Evolutionary conservation across 257 asterid genomes (phyloP).

Genomic region (Verbena officinalis): DNA sequence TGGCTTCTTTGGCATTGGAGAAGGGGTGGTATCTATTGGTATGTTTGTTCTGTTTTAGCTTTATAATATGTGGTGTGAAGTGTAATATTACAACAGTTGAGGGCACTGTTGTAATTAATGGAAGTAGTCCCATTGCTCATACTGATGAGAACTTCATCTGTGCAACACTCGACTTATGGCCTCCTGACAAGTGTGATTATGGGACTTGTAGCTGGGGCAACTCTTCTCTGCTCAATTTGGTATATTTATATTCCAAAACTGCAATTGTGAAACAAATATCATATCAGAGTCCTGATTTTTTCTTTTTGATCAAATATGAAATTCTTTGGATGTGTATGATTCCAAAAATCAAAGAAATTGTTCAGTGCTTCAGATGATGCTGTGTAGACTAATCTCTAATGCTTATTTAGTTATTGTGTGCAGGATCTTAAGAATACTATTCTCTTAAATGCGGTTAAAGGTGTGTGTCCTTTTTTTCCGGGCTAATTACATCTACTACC

Average conservation of each 20-base stretch:
- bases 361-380: too few relatives aligned
- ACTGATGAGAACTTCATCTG: constrained; percentile 57
- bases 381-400: too few relatives aligned
- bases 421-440: constrained; percentile 58
- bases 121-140: constrained; percentile 40
- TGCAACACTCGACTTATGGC: constrained; percentile 75
- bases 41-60: constrained; percentile 22
- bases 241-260: not conserved
- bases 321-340: too few relatives aligned
- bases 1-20: constrained; percentile 17
- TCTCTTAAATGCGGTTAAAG: constrained; percentile 65
- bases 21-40: constrained; percentile 16
- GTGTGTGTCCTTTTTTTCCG: too few relatives aligned
- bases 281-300: not conserved
- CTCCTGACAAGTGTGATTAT: constrained; percentile 59
- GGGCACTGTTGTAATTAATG: constrained; percentile 47
- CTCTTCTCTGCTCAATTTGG: constrained; percentile 35
- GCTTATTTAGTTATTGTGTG: constrained; percentile 10
- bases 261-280: too few relatives aligned
- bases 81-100: not conserved
- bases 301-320: constrained; percentile 1
- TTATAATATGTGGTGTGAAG: constrained; percentile 22
- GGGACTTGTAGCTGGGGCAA: constrained; percentile 65
- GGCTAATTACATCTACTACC: too few relatives aligned
- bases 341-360: too few relatives aligned